These are phyloP conservation scores for Penicillium freii DNA, from an alignment of 2,329 filamentous ascomycete species.

Conservation along the genomic window DNA sequence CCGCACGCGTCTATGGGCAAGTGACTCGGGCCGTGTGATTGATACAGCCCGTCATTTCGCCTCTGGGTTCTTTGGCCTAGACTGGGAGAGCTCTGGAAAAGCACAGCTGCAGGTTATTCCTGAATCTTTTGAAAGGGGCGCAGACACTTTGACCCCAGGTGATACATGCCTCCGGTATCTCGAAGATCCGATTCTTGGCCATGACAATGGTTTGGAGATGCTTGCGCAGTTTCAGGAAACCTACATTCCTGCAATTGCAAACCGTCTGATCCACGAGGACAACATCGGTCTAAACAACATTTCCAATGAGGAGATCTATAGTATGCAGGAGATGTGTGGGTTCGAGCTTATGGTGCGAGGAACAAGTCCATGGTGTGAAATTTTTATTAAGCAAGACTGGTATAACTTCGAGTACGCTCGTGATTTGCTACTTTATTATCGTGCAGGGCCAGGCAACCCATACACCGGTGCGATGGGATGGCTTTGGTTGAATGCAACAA, in stretches of 20 bases:
- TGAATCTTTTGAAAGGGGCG: constrained; percentile 51
- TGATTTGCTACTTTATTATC: constrained; percentile 59
- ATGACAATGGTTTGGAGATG: constrained; percentile 51
- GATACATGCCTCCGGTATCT: constrained; percentile 44
- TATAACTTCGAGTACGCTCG: constrained; percentile 58
- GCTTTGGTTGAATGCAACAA: constrained; percentile 59
- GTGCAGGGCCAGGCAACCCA: constrained; percentile 56
- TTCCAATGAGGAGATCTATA: constrained; percentile 51
- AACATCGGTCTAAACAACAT: constrained; percentile 43
- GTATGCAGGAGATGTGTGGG: constrained; percentile 62
- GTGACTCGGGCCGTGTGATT: constrained; percentile 54
- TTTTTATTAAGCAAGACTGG: constrained; percentile 57
- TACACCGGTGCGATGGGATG: constrained; percentile 56
- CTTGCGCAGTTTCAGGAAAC: constrained; percentile 48
- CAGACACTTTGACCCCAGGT: constrained; percentile 58
- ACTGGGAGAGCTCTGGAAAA: constrained; percentile 40
- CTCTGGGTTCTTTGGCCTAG: constrained; percentile 54
- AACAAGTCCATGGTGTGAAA: constrained; percentile 55
- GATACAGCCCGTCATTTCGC: constrained; percentile 58
- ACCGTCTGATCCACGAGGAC: constrained; percentile 38
- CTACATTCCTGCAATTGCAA: constrained; percentile 49
- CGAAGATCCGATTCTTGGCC: constrained; percentile 44
- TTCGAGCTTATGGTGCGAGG: constrained; percentile 58
- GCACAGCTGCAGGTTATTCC: constrained; percentile 54
- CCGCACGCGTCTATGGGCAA: constrained; percentile 54